Evolutionary conservation across 108 stramenopile genomes (phyloP).

Genomic region (Bacterosira constricta): DNA sequence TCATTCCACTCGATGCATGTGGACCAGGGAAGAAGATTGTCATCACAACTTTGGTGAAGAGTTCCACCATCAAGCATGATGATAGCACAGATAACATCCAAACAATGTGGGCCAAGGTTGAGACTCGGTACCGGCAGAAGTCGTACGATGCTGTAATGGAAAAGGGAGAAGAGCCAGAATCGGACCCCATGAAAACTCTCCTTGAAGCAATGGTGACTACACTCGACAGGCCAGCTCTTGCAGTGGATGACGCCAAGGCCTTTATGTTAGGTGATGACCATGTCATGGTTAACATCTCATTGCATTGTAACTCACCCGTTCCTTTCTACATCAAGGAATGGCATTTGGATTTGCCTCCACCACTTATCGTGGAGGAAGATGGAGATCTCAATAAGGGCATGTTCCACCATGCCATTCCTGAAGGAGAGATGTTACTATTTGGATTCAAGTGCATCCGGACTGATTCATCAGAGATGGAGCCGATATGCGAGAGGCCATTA

Average conservation of each 20-base stretch:
- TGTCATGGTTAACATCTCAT: conserved; percentile 55
- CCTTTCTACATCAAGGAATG: conserved; percentile 68
- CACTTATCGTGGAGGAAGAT: conserved; percentile 41
- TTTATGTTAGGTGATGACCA: conserved; percentile 37
- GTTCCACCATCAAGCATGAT: conserved; percentile 47
- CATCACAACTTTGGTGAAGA: conserved; percentile 61
- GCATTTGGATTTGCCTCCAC: conserved; percentile 54
- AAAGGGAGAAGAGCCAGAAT: conserved; percentile 48
- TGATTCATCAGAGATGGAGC: conserved; percentile 1
- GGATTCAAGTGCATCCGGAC: conserved; percentile 59
- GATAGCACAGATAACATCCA: conserved; percentile 32
- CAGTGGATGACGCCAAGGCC: conserved; percentile 56
- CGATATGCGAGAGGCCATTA: conserved; percentile 32
- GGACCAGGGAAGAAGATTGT: conserved; percentile 53
- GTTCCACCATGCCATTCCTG: conserved; percentile 52
- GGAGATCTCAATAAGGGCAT: conserved; percentile 60
- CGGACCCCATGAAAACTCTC: conserved; percentile 55
- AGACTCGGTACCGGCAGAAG: conserved; percentile 55
- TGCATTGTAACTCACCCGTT: conserved; percentile 72
- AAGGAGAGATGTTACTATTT: conserved; percentile 64
- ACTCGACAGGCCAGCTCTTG: conserved; percentile 65
- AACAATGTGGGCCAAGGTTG: conserved; percentile 61
- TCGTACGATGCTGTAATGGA: conserved; percentile 42
- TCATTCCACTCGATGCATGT: conserved; percentile 47
- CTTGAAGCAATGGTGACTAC: conserved; percentile 69